These are phyloP conservation scores for Saturnispora galanensis DNA, from an alignment of 805 yeast genomes.

Conservation along the genomic window DNA sequence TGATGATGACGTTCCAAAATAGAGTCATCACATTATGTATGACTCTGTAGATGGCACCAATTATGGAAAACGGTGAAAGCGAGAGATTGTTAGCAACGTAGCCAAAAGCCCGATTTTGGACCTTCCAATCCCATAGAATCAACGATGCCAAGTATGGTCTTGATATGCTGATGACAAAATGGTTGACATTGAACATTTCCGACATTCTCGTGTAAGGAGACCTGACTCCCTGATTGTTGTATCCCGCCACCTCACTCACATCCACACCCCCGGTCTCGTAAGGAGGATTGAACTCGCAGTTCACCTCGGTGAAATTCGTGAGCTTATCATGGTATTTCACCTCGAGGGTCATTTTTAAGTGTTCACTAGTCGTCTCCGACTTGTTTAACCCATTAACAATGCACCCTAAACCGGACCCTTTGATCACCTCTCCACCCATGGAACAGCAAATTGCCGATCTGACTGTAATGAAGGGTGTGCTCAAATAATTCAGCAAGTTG, in stretches of 20 bases:
- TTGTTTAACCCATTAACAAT: constrained; percentile 2
- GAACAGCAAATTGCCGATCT: constrained; percentile 88
- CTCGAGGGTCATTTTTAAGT: constrained; percentile 4
- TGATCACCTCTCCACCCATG: constrained; percentile 57
- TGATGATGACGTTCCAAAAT: constrained; percentile 45
- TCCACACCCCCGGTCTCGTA: constrained; percentile 30
- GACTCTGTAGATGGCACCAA: constrained; percentile 10
- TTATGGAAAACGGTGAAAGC: background rate
- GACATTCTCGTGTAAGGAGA: constrained; percentile 83
- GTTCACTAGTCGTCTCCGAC: background rate
- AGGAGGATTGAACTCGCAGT: constrained; percentile 32
- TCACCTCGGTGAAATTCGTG: constrained; percentile 18
- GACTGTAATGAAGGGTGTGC: constrained; percentile 86
- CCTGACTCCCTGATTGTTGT: constrained; percentile 10
- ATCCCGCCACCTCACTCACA: constrained; percentile 10
- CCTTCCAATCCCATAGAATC: constrained; percentile 72
- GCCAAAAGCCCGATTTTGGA: constrained; percentile 27
- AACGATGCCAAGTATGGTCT: constrained; percentile 91
- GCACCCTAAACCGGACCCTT: constrained; percentile 27
- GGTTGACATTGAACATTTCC: constrained; percentile 90
- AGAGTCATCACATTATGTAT: constrained; percentile 26
- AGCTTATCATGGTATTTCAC: constrained; percentile 28
- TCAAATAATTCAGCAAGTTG: constrained; percentile 71
- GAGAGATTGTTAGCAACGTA: background rate
- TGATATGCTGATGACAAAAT: constrained; percentile 83